Evolutionary conservation across 2,329 filamentous ascomycete genomes (phyloP).

Genomic region (Ophiostoma australiae): DNA sequence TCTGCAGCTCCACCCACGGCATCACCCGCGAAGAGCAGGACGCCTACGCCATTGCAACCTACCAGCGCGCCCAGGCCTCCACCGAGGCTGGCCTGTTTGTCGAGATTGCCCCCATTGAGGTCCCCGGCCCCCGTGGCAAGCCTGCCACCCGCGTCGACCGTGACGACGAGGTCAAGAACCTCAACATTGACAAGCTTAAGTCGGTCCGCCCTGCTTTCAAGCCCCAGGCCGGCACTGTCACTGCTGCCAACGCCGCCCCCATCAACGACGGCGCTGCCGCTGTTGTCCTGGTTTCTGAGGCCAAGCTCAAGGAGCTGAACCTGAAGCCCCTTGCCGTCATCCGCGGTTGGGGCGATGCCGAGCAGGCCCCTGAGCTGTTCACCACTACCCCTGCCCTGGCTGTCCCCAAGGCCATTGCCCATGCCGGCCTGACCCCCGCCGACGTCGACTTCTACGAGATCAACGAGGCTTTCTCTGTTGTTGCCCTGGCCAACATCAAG

Average conservation of each 20-base stretch:
- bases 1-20: constrained; percentile 78
- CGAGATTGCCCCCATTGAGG: constrained; percentile 86
- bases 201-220: constrained; percentile 80
- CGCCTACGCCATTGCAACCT: constrained; percentile 90
- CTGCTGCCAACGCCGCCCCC: constrained; percentile 91
- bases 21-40: constrained; percentile 85
- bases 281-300: constrained; percentile 87
- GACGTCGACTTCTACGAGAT: constrained; percentile 94
- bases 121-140: constrained; percentile 86
- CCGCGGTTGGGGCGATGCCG: constrained; percentile 93
- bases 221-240: constrained; percentile 78
- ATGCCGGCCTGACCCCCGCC: constrained; percentile 74
- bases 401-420: constrained; percentile 95
- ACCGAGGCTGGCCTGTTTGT: constrained; percentile 76
- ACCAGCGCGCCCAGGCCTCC: constrained; percentile 87
- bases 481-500: constrained; percentile 95
- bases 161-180: constrained; percentile 96
- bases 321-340: constrained; percentile 95
- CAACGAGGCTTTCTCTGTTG: constrained; percentile 98
- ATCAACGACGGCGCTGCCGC: constrained; percentile 93
- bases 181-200: constrained; percentile 77
- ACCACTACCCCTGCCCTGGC: constrained; percentile 89
- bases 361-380: constrained; percentile 87
- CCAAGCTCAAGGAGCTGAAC: constrained; percentile 84
- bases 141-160: constrained; percentile 71